phyloP scores from a whole-genome alignment of 768 basidiomycete species.

The Trametes punicea region DNA sequence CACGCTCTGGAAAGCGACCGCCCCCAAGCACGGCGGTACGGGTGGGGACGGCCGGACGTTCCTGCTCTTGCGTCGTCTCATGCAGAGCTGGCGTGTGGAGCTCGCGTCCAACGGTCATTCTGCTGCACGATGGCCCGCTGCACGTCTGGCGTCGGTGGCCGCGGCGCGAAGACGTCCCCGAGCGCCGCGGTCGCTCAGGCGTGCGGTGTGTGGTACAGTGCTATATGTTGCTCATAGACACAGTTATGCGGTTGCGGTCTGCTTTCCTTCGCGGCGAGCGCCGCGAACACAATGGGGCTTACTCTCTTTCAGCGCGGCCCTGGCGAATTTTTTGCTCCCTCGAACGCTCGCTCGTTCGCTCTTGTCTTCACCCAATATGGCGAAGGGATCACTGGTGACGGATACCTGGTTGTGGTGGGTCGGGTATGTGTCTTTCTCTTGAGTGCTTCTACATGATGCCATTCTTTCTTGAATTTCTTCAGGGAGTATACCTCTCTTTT shows the following conservation, averaged over 20 bases:
- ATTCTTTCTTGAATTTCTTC: constrained; percentile 85
- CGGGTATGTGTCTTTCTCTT: constrained; percentile 10
- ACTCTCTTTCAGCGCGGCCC: constrained; percentile 66
- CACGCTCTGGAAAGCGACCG: constrained; percentile 68
- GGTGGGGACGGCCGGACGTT: constrained; percentile 46
- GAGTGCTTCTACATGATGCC: constrained; percentile 45
- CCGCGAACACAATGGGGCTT: constrained; percentile 90
- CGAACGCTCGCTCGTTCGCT: constrained; percentile 42
- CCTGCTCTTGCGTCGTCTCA: constrained; percentile 20
- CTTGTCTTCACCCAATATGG: constrained; percentile 34
- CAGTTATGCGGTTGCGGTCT: constrained; percentile 80
- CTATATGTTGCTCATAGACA: constrained; percentile 78
- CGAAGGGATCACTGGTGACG: not conserved
- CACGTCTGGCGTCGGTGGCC: constrained; percentile 41
- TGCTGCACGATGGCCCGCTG: constrained; percentile 48
- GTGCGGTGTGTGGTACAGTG: constrained; percentile 34
- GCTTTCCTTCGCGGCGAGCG: constrained; percentile 22
- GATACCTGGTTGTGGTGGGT: constrained; percentile 1
- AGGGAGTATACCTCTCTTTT: constrained; percentile 66
- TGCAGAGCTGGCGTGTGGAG: constrained; percentile 25
- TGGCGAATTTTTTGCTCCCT: constrained; percentile 50
- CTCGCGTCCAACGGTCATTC: constrained; percentile 40
- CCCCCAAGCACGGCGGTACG: constrained; percentile 65
- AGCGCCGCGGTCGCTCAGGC: constrained; percentile 54
- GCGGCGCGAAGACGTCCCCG: constrained; percentile 67